Conservation (phyloP, 805 yeast genomes). For the Cyberlindnera maritima region DNA sequence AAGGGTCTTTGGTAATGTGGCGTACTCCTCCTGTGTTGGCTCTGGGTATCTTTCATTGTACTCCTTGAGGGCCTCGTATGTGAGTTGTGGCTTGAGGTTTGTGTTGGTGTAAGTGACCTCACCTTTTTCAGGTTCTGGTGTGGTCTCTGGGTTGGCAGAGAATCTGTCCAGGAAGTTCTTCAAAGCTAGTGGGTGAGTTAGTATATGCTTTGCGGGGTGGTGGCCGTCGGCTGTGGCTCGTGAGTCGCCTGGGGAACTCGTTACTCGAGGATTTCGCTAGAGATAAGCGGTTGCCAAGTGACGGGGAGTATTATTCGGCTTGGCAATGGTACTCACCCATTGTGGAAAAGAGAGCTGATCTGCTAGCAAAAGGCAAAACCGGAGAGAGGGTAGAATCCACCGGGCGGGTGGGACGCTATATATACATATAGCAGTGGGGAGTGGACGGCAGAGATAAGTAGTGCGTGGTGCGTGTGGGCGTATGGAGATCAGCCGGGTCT, state of each 20-base stretch:
- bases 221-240: no score
- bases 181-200: slow-evolving; percentile 2
- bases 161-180: slow-evolving; percentile 7
- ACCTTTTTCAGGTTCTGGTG: slow-evolving; percentile 4
- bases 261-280: background rate
- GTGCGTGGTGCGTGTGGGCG: no score
- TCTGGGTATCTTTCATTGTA: slow-evolving; percentile 22
- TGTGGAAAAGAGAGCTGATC: no score
- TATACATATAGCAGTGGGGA: no score
- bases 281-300: background rate
- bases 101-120: background rate
- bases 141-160: background rate
- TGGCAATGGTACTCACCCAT: no score
- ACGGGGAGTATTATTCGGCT: background rate
- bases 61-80: slow-evolving; percentile 4
- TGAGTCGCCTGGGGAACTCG: no score
- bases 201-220: no score
- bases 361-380: no score
- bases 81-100: slow-evolving; percentile 1
- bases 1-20: slow-evolving; percentile 33
- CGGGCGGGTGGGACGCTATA: background rate
- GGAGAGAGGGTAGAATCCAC: no score
- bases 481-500: background rate
- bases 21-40: slow-evolving; percentile 47
- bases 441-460: no score